Base-by-base conservation (phyloP, 2,329 filamentous ascomycete species). In the Sporothrix dimorphospora region DNA sequence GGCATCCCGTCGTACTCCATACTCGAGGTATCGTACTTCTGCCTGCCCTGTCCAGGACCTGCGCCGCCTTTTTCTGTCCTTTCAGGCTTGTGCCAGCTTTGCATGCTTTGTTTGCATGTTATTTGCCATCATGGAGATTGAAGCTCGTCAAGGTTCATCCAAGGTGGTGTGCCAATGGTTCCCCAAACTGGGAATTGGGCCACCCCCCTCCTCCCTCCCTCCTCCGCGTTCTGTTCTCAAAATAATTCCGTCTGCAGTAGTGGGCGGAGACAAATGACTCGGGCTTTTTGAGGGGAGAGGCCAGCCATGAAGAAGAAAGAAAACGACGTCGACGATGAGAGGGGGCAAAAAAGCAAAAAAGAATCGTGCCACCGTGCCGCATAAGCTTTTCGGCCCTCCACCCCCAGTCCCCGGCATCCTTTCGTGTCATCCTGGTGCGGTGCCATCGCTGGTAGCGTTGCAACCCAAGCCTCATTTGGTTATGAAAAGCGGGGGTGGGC, bases 11-110 rank as follows among this genome's bases (percentile, higher is more conserved):
- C 19, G 55, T 61, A 19, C 19, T 61, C 11, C 11, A 55, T 12
- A 42, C 38, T 40, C 38, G 38, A 40, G 38, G n/a, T n/a, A 40
- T 40, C 38, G 55, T 61, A 40, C 55, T 61, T 21, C 19, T 59
- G 55, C 55, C 55, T 61, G 34, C 55, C 55, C 55, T 40, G 12
- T 61, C 55, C 55, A 61, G 30, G 55, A 61, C 30, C 55, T 61
- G 53, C 55, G 19, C 55, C 30, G 55, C 16, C 55, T 61, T 38
- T 61, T 40, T 5, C 6, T 34, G 53, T 4, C 14, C 53, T 19
- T 19, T 27, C 30, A 34, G 6, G 30, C 30, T 34, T 34, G 30
- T 34, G 42, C 42, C 42, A 5, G 42, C 12, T 45, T 12, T 42
- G 59, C 59, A 65, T 27, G 40, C 38, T n/a, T n/a, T n/a, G n/a